Base-by-base conservation (phyloP, 345 rosid genomes). In the Rhizophora apiculata region DNA sequence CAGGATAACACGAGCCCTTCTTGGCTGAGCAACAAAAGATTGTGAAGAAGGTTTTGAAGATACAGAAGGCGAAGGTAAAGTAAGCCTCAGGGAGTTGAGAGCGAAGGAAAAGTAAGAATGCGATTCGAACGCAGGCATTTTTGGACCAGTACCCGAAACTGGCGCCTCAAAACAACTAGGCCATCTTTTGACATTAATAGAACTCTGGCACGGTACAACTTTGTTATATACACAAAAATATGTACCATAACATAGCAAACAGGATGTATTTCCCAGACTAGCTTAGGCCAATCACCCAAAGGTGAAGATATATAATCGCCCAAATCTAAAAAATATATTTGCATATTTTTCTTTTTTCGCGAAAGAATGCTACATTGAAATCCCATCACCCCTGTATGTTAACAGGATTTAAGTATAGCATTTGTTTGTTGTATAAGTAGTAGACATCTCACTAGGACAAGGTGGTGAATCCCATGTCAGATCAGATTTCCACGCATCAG, bases 111-210 rank as follows among this genome's bases (percentile, higher is more conserved):
- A 24, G 24, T 16, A 15, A 39, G 95, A 91, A 82, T 87, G 92
- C 87, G 92, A 89, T 89, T 91, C 82, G 93, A 89, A 89, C 92
- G 89, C 91, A 86, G 79, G 89, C 89, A 92, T 95, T 87, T 86
- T 87, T 86, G 88, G 88, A 84, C 89, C 86, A 82, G 89, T 79
- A 85, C 92, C 89, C 86, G 91, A 89, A 85, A 82, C 91, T 89
- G 92, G 87, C 91, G 91, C 95, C 93, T 89, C 83, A 82, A 91
- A 89, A 91, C 91, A 89, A 87, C 95, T 87, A 89, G 91, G 91
- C 97, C 92, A 91, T 87, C 92, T 87, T 24, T 24, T 91, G 96
- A 88, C 96, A 31, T 19, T 19, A 1, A 16, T 18, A n/a, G n/a
- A 8, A 52, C 55, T 34, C 1, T 34, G 10, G 7, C 37, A 34